These are phyloP conservation scores for Aschersonia sp. DNA, from an alignment of 2,329 filamentous ascomycete species.

Conservation along the genomic window DNA sequence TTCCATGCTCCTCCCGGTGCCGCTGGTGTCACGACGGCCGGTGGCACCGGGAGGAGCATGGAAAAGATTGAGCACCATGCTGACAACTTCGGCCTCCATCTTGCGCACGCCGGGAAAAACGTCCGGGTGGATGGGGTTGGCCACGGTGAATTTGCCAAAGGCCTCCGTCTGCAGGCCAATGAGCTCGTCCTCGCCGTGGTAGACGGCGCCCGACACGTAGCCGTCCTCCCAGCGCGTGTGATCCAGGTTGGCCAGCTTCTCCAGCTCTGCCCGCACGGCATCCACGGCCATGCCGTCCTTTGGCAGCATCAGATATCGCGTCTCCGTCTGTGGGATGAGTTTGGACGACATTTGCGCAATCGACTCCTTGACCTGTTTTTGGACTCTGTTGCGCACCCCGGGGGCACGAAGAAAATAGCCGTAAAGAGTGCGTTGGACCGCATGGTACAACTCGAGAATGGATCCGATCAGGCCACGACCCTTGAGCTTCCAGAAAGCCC, in stretches of 20 bases:
- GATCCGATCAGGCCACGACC: constrained; percentile 80
- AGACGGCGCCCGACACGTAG: constrained; percentile 84
- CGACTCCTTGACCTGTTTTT: constrained; percentile 68
- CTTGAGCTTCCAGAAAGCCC: constrained; percentile 68
- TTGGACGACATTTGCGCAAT: constrained; percentile 71
- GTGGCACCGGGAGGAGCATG: constrained; percentile 71
- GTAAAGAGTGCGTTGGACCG: constrained; percentile 60
- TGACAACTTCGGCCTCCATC: constrained; percentile 97
- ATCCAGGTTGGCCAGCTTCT: constrained; percentile 68
- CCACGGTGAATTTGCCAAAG: constrained; percentile 85
- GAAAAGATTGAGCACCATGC: constrained; percentile 86
- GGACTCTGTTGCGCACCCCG: constrained; percentile 73
- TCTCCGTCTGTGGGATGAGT: constrained; percentile 60
- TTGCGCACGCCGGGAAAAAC: constrained; percentile 96
- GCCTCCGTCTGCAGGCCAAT: constrained; percentile 80
- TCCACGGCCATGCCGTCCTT: constrained; percentile 73
- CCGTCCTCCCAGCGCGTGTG: constrained; percentile 97
- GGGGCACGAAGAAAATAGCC: constrained; percentile 75
- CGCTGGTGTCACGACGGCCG: constrained; percentile 79
- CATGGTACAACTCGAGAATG: constrained; percentile 56
- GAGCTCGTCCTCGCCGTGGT: constrained; percentile 78
- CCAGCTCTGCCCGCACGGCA: constrained; percentile 64
- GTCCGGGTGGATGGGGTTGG: constrained; percentile 94
- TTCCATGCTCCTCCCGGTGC: constrained; percentile 81
- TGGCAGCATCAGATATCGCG: constrained; percentile 62